Evolutionary conservation across 768 basidiomycete species (phyloP), one percentile per base, ranked within the genome.

Genomic region (Lentinula lateritia): DNA sequence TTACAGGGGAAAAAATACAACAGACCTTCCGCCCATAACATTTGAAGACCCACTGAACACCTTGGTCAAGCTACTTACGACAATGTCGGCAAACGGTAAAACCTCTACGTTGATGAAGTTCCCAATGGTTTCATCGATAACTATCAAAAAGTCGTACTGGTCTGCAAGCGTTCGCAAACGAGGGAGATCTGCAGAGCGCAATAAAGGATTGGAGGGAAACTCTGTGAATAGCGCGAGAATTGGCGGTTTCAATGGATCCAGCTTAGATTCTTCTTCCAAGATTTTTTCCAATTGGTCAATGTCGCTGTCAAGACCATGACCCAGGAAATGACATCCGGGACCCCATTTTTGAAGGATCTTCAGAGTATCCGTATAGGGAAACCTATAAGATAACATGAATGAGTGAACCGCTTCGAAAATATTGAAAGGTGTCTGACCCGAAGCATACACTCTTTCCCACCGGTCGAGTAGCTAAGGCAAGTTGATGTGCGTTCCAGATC

Each of bases 261-360:
- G 69, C 5, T 70, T 67, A 0, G 60, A 64, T 66, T 83, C 81
- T 8, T 74, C 68, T 52, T 79, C 76, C 16, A 96, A 79, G 2
- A 92, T 72, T 7, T 65, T 70, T 64, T 92, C 89, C 0, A 98
- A 78, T 34, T 81, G 78, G 66, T 89, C 86, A 18, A 97, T 82
- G 61, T 94, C 92, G 15, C 80, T 72, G 61, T 92, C 87, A 7
- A 88, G 73, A 0, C 95, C 95, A 63, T 83, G 78, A 6, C 94
- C 95, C 50, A 93, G 80, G 78, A 98, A 95, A 70, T 93, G 81
- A 65, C 88, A 93, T 1, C 96, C 96, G 2, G 92, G 92, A 1
- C 96, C 96, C 94, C 95, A 98, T 74, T 99, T 98, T 66, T 95
- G 80, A 1, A 98, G 78, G 43, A 95, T 83, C 73, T 98, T 98